Evolutionary conservation across 2,329 filamentous ascomycete genomes (phyloP).

Genomic region (Xylariaceae sp.): DNA sequence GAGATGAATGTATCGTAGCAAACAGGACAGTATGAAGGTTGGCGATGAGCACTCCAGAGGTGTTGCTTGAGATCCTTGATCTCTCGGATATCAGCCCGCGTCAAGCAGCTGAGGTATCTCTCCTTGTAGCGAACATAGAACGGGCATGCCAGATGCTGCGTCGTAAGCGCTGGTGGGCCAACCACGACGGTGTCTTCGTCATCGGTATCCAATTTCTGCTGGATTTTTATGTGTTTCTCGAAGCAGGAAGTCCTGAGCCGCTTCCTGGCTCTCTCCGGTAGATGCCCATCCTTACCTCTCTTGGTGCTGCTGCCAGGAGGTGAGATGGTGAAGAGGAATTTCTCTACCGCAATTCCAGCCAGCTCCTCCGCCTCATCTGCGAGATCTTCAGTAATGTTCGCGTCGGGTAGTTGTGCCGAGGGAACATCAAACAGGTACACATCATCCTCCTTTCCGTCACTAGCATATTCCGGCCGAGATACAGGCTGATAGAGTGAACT

Average conservation of each 20-base stretch:
- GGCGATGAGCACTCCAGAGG: constrained; percentile 23
- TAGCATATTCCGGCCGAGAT: neutral
- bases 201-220: neutral
- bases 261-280: neutral
- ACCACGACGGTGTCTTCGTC: neutral
- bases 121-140: constrained; percentile 19
- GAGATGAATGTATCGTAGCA: constrained; percentile 21
- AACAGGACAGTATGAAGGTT: constrained; percentile 29
- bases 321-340: neutral
- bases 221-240: too few species aligned
- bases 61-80: constrained; percentile 29
- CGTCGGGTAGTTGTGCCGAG: neutral
- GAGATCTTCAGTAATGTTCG: neutral
- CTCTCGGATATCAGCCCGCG: constrained; percentile 6
- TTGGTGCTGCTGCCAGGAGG: neutral
- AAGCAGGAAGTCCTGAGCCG: neutral
- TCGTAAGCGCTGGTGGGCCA: neutral
- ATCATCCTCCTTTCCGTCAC: neutral
- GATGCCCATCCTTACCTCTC: neutral
- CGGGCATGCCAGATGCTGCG: constrained; percentile 13
- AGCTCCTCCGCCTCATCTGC: neutral
- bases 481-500: neutral
- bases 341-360: neutral
- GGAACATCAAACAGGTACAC: neutral
- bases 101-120: constrained; percentile 22